Evolutionary conservation across 805 yeast genomes (phyloP).

Genomic region (Candida corydali): DNA sequence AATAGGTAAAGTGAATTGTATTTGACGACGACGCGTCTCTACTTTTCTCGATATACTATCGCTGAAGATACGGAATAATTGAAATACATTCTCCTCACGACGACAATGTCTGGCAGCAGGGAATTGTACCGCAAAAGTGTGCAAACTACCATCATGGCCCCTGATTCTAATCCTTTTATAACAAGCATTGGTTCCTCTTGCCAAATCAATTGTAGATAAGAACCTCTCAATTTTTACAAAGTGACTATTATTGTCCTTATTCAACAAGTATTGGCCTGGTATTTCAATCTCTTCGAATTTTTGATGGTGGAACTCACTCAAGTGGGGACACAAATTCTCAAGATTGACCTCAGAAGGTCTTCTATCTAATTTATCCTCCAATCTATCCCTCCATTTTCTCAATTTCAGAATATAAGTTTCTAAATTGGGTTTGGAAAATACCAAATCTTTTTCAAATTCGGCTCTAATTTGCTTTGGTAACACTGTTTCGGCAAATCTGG

Average conservation of each 20-base stretch:
- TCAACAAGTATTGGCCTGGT: slow-evolving; percentile 92
- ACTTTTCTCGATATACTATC: slow-evolving; percentile 75
- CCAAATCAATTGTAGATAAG: slow-evolving; percentile 80
- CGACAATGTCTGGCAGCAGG: slow-evolving; percentile 98
- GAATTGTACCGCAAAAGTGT: slow-evolving; percentile 92
- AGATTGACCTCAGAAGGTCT: slow-evolving; percentile 74
- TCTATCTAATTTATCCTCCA: slow-evolving; percentile 88
- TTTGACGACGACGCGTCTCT: slow-evolving; percentile 81
- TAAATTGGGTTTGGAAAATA: slow-evolving; percentile 78
- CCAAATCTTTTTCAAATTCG: slow-evolving; percentile 89
- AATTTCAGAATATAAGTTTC: slow-evolving; percentile 81
- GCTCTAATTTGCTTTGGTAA: slow-evolving; percentile 83
- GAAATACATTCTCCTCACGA: slow-evolving; percentile 92
- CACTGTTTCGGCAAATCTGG: slow-evolving; percentile 88
- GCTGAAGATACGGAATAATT: slow-evolving; percentile 83
- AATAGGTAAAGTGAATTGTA: slow-evolving; percentile 81
- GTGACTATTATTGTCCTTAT: slow-evolving; percentile 84
- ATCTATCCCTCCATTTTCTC: slow-evolving; percentile 87
- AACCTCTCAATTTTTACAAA: slow-evolving; percentile 92
- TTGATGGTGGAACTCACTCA: slow-evolving; percentile 96
- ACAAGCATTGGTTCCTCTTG: slow-evolving; percentile 87
- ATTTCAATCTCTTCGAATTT: slow-evolving; percentile 96
- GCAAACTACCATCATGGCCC: slow-evolving; percentile 90
- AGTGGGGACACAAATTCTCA: slow-evolving; percentile 89
- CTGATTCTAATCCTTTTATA: slow-evolving; percentile 84